phyloP scores from a whole-genome alignment of 345 rosid genomes.

The Leavenworthia alabamica region DNA sequence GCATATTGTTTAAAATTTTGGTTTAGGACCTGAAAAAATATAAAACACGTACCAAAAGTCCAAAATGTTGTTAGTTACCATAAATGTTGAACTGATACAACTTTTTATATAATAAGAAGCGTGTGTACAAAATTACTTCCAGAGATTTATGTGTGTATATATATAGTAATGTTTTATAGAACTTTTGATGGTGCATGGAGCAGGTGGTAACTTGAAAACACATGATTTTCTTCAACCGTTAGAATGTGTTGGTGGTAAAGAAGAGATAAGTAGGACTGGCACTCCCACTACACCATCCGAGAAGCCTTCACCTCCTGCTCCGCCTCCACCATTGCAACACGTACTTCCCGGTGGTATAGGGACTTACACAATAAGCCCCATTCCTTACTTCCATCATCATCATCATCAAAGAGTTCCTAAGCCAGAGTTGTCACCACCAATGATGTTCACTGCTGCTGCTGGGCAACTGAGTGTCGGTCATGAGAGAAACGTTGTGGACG shows the following conservation, averaged over 20 bases:
- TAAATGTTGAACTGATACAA: neutral
- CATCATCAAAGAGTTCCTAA: slow-evolving; percentile 45
- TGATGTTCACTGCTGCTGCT: slow-evolving; percentile 20
- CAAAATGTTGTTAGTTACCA: neutral
- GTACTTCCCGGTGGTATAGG: slow-evolving; percentile 93
- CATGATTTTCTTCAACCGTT: slow-evolving; percentile 78
- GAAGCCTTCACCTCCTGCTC: slow-evolving; percentile 56
- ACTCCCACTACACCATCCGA: slow-evolving; percentile 35
- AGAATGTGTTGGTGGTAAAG: slow-evolving; percentile 53
- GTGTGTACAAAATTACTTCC: neutral
- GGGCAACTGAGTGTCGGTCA: slow-evolving; percentile 46
- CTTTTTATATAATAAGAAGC: neutral
- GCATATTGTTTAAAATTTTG: neutral
- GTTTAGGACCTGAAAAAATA: neutral
- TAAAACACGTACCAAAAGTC: neutral
- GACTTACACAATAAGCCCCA: slow-evolving; percentile 73
- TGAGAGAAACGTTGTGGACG: slow-evolving; percentile 57
- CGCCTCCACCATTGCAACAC: slow-evolving; percentile 43
- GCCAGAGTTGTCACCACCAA: slow-evolving; percentile 55
- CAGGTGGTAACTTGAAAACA: slow-evolving; percentile 59
- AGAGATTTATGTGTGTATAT: neutral
- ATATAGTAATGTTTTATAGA: neutral
- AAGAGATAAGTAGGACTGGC: slow-evolving; percentile 37
- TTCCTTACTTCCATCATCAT: slow-evolving; percentile 49
- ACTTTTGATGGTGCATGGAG: slow-evolving; percentile 1